phyloP scores from a whole-genome alignment of 192 early-diverging fungal species.

The Coemansia sp. region DNA sequence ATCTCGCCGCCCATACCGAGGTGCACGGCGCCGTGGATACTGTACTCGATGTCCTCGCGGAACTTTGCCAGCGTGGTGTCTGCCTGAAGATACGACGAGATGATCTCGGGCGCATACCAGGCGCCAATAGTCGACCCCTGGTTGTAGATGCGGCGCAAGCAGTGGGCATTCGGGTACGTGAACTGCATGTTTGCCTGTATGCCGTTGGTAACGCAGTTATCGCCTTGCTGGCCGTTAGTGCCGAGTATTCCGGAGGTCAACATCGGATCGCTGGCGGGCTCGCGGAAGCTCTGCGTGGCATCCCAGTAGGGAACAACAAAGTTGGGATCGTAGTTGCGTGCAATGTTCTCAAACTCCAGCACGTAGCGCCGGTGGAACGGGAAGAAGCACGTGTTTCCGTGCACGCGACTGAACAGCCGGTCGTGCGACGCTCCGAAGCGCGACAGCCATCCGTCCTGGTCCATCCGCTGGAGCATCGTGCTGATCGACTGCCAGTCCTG shows the following conservation, averaged over 20 bases:
- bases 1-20: conserved; percentile 52
- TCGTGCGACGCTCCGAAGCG: conserved; percentile 43
- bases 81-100: conserved; percentile 43
- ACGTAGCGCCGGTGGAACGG: conserved; percentile 56
- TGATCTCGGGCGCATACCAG: conserved; percentile 51
- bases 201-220: conserved; percentile 37
- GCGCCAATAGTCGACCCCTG: conserved; percentile 29
- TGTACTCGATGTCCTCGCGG: conserved; percentile 54
- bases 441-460: conserved; percentile 41
- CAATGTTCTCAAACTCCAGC: conserved; percentile 50
- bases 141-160: conserved; percentile 47
- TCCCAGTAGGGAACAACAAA: conserved; percentile 57
- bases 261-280: conserved; percentile 32
- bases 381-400: conserved; percentile 52
- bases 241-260: conserved; percentile 32
- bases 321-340: conserved; percentile 41
- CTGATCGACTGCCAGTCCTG: conserved; percentile 49
- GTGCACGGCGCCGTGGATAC: conserved; percentile 53
- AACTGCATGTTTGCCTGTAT: conserved; percentile 49
- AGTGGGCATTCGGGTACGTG: conserved; percentile 49
- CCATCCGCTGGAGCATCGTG: conserved; percentile 36
- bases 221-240: conserved; percentile 30
- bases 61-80: conserved; percentile 42
- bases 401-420: conserved; percentile 41
- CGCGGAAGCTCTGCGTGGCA: conserved; percentile 43